Evolutionary conservation across 1,284 basidiomycete genomes (phyloP).

Genomic region (Malassezia restricta): DNA sequence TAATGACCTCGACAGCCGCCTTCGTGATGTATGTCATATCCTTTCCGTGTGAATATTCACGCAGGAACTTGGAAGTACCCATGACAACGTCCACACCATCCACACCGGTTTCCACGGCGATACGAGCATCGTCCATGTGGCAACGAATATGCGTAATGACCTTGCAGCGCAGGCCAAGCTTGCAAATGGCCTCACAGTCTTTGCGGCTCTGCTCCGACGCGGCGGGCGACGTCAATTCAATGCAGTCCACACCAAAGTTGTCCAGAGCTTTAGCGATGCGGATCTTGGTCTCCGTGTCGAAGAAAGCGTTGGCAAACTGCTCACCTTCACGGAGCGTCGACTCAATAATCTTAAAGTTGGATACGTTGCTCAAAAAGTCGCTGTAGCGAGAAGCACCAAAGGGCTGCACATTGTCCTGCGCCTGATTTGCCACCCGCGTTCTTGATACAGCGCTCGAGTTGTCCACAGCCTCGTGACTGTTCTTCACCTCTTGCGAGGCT

Average conservation of each 20-base stretch:
- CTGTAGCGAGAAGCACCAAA: slow-evolving; percentile 28
- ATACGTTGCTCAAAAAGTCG: slow-evolving; percentile 44
- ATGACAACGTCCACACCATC: slow-evolving; percentile 99
- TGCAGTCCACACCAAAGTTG: slow-evolving; percentile 80
- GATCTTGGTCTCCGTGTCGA: slow-evolving; percentile 99
- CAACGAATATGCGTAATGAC: slow-evolving; percentile 98
- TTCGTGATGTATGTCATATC: slow-evolving; percentile 99
- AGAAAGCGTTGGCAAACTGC: slow-evolving; percentile 98
- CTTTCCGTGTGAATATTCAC: slow-evolving; percentile 99
- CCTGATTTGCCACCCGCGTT: slow-evolving; percentile 8
- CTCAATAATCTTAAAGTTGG: slow-evolving; percentile 67
- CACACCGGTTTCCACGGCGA: slow-evolving; percentile 93
- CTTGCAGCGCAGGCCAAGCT: slow-evolving; percentile 91
- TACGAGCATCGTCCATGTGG: slow-evolving; percentile 98
- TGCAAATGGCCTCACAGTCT: slow-evolving; percentile 98
- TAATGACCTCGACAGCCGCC: slow-evolving; percentile 89
- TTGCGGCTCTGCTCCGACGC: slow-evolving; percentile 88
- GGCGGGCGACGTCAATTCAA: slow-evolving; percentile 95
- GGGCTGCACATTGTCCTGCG: slow-evolving; percentile 25
- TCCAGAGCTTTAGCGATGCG: slow-evolving; percentile 74
- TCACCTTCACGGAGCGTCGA: slow-evolving; percentile 85
- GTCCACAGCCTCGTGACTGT: slow-evolving; percentile 38
- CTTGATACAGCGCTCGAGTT: slow-evolving; percentile 14
- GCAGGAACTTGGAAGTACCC: slow-evolving; percentile 94
- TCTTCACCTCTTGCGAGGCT: slow-evolving; percentile 19